Evolutionary conservation across 2,329 filamentous ascomycete genomes (phyloP), one percentile per base, ranked within the genome.

Genomic region (Blastomyces gilchristii): DNA sequence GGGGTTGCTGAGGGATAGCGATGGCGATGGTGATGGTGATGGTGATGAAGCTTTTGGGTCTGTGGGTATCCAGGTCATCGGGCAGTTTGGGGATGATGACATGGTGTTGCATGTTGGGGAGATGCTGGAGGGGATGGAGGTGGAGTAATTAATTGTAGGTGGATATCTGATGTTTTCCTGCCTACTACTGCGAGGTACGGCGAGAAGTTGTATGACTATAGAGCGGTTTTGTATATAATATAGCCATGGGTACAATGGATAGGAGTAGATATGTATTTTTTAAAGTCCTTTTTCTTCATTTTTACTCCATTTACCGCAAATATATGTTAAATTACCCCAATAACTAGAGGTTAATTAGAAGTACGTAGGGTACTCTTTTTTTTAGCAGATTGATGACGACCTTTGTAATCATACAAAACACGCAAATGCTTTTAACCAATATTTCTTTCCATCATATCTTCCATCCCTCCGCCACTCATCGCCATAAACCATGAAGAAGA

Each of bases 31-130:
- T 47, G 34, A 6, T 22, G n/a, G n/a, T 22, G n/a, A 22, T 22
- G n/a, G n/a, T 22, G n/a, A 22, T 22, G n/a, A 22, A 22, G n/a
- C n/a, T 2, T 66, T 67, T 9, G 65, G 70, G 28, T 60, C 74
- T 14, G 69, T 75, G 22, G 78, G 78, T 1, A 76, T 81, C 28
- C 79, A 81, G 63, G 67, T 80, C 2, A 75, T 80, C 45, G 79
- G 78, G 11, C 79, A 81, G 65, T 80, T 77, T 66, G 78, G 78
- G 1, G 76, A 79, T 61, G 79, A 80, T 65, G 69, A 74, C 37
- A 67, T 77, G 47, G 75, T 79, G 6, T 65, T 79, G 57, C 71
- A 71, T 59, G 73, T 76, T 31, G 76, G 73, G 16, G 71, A 72
- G 62, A 62, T 75, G 61, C 62, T 78, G 6, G 74, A 77, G 50